Percentiles rank a stretch among this genome's conserved stretches.
phyloP scores from a whole-genome alignment of 371 early-diverging fungal species.

The Rhizopus microsporus region DNA sequence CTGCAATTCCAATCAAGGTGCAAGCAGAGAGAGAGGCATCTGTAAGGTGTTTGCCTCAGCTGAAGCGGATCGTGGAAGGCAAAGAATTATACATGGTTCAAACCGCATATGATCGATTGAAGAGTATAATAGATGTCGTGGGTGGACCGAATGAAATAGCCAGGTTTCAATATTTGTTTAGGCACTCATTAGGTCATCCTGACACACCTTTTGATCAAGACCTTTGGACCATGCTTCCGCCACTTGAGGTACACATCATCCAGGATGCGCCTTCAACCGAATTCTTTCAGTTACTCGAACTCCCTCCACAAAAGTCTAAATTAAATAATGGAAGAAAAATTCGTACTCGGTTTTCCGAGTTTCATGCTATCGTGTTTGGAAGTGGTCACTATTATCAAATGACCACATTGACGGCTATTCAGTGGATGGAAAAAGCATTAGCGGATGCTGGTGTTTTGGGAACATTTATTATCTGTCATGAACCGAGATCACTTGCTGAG shows the following conservation, averaged over 20 bases:
- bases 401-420: conserved; percentile 64
- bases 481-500: conserved; percentile 60
- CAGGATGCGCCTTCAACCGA: conserved; percentile 45
- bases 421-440: conserved; percentile 57
- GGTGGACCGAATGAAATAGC: conserved; percentile 52
- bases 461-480: conserved; percentile 48
- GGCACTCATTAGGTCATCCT: conserved; percentile 10
- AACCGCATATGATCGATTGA: conserved; percentile 51
- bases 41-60: conserved; percentile 39
- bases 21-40: conserved; percentile 51
- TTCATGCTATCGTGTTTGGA: conserved; percentile 61
- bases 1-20: conserved; percentile 50
- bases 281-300: conserved; percentile 40
- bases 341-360: conserved; percentile 42
- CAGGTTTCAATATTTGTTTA: conserved; percentile 47
- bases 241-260: conserved; percentile 35
- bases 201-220: conserved; percentile 22
- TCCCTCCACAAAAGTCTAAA: conserved; percentile 20
- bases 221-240: conserved; percentile 35
- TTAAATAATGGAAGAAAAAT: conserved; percentile 51
- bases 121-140: conserved; percentile 45
- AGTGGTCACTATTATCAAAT: conserved; percentile 51
- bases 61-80: conserved; percentile 32
- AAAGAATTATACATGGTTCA: conserved; percentile 47
- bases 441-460: conserved; percentile 49